These are phyloP conservation scores for Coprinellus micaceus DNA, from an alignment of 768 basidiomycete species.

Conservation along the genomic window DNA sequence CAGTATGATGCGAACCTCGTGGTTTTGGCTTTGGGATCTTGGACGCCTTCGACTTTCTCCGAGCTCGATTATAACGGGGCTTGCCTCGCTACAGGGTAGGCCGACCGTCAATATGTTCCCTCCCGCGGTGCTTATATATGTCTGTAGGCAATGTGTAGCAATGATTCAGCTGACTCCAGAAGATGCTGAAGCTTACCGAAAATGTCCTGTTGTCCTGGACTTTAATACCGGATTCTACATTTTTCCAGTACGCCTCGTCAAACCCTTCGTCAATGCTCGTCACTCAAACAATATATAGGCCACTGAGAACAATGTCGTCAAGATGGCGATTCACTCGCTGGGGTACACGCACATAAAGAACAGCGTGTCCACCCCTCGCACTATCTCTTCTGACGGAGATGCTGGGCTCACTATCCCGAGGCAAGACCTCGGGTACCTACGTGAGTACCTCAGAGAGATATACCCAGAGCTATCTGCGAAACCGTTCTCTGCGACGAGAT, in stretches of 20 bases:
- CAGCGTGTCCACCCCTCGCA: constrained; percentile 72
- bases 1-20: constrained; percentile 55
- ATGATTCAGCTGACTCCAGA: constrained; percentile 70
- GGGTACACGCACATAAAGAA: constrained; percentile 59
- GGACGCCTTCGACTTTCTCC: constrained; percentile 81
- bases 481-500: constrained; percentile 65
- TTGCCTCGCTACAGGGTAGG: constrained; percentile 81
- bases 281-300: constrained; percentile 41
- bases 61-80: constrained; percentile 44
- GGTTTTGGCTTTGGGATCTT: constrained; percentile 73
- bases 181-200: constrained; percentile 60
- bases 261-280: neutral
- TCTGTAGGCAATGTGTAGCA: constrained; percentile 71
- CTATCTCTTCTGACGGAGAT: constrained; percentile 56
- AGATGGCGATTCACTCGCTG: constrained; percentile 70
- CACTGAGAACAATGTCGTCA: constrained; percentile 64
- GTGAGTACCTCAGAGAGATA: constrained; percentile 48
- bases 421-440: constrained; percentile 44
- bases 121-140: neutral
- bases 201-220: constrained; percentile 69
- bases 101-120: neutral
- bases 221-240: constrained; percentile 74
- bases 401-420: constrained; percentile 66
- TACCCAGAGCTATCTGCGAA: constrained; percentile 78
- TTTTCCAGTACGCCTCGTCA: constrained; percentile 61